phyloP scores from a whole-genome alignment of 257 asterid genomes.

The Solanum chilense region DNA sequence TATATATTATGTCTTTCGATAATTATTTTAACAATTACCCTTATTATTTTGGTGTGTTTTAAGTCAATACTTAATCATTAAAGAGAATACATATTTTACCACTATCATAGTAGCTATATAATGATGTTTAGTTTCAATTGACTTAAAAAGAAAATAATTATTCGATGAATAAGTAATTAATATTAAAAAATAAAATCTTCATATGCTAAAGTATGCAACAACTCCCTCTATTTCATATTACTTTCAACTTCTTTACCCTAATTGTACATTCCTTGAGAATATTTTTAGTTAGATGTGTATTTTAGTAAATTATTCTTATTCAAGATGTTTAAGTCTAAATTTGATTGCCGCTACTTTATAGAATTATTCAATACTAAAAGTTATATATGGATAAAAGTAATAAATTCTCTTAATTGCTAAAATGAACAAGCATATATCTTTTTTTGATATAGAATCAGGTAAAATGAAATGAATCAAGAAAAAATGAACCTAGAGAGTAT shows the following conservation, averaged over 20 bases:
- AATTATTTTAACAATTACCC: too few relatives aligned
- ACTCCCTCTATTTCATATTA: not conserved
- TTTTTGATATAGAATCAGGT: not conserved
- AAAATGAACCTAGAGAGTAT: not conserved
- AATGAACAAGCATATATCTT: not conserved
- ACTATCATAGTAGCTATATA: not conserved
- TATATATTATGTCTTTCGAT: not conserved
- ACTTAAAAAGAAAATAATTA: not conserved
- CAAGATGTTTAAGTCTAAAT: too few relatives aligned
- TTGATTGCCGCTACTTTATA: not conserved
- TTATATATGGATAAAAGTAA: not conserved
- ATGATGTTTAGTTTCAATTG: not conserved
- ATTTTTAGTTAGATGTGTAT: not conserved
- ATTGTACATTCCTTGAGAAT: not conserved
- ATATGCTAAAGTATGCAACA: not conserved
- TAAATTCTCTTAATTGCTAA: not conserved
- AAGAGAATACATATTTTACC: not conserved
- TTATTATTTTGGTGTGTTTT: too few relatives aligned
- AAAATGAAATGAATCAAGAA: not conserved
- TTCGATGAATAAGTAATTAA: not conserved
- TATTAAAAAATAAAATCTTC: not conserved
- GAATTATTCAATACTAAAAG: not conserved
- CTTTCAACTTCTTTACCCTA: not conserved
- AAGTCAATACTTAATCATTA: not conserved
- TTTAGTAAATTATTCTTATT: not conserved